phyloP scores from a whole-genome alignment of 768 basidiomycete species.

The Leccinum obscurum region DNA sequence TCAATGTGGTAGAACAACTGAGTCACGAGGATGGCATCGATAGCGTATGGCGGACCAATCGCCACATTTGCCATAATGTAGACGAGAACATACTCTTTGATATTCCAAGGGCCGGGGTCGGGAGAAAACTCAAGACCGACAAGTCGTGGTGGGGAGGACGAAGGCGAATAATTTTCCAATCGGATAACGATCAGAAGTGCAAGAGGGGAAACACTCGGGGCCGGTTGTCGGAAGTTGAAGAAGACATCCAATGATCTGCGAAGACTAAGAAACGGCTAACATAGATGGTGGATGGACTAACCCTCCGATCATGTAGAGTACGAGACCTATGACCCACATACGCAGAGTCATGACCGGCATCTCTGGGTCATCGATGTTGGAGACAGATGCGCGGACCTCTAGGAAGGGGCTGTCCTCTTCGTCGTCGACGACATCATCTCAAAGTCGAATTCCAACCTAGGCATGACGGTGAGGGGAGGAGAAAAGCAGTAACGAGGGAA shows the following conservation, averaged over 20 bases:
- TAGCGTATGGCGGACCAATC: constrained; percentile 69
- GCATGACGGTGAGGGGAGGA: constrained; percentile 5
- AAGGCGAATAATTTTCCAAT: constrained; percentile 70
- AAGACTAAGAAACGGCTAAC: constrained; percentile 13
- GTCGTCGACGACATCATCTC: constrained; percentile 67
- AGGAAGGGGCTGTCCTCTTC: constrained; percentile 97
- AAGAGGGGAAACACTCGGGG: constrained; percentile 80
- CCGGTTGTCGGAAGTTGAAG: constrained; percentile 92
- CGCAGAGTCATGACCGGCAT: constrained; percentile 94
- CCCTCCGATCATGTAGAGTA: constrained; percentile 66
- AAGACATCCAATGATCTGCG: constrained; percentile 80
- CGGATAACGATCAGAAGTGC: constrained; percentile 88
- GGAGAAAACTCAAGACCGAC: constrained; percentile 72
- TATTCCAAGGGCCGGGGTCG: constrained; percentile 97
- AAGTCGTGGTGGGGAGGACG: constrained; percentile 72
- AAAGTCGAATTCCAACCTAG: constrained; percentile 84
- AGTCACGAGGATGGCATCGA: constrained; percentile 85
- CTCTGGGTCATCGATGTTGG: constrained; percentile 97
- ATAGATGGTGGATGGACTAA: constrained; percentile 34
- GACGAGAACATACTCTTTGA: constrained; percentile 93
- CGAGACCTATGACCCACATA: constrained; percentile 85
- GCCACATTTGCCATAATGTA: constrained; percentile 93
- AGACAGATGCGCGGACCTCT: constrained; percentile 94
- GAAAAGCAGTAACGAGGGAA: constrained; percentile 13
- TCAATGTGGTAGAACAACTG: constrained; percentile 76